Conservation (phyloP, 2,329 filamentous ascomycete species). For the Penicillium aurantiogriseum region DNA sequence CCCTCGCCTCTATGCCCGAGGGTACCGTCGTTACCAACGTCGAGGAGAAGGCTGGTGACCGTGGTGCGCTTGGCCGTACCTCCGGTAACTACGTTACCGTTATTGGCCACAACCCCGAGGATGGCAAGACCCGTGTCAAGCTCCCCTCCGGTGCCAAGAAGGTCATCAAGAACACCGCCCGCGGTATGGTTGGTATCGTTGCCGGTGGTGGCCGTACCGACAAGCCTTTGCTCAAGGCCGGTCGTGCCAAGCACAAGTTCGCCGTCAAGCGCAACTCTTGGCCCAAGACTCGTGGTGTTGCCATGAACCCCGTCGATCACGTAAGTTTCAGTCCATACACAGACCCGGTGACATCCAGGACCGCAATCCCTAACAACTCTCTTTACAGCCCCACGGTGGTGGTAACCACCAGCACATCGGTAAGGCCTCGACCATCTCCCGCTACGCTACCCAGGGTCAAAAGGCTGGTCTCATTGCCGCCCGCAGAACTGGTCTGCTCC, state of each 20-base stretch:
- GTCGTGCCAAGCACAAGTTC: conserved; percentile 99
- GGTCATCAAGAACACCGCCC: conserved; percentile 84
- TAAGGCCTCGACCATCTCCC: conserved; percentile 99
- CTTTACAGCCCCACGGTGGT: conserved; percentile 75
- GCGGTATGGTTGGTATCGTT: conserved; percentile 99
- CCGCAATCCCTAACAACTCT: conserved; percentile 22
- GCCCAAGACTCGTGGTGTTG: conserved; percentile 99
- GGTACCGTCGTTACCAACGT: conserved; percentile 99
- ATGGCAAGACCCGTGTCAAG: conserved; percentile 99
- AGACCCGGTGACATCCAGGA: background rate
- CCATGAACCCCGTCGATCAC: conserved; percentile 99
- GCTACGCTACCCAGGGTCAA: conserved; percentile 97
- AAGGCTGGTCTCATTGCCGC: conserved; percentile 99
- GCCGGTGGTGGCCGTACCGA: conserved; percentile 99
- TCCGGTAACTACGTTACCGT: conserved; percentile 99
- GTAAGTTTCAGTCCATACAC: conserved; percentile 42
- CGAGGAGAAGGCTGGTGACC: conserved; percentile 97
- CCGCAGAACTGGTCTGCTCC: conserved; percentile 98
- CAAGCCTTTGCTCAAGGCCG: conserved; percentile 99
- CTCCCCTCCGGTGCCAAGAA: conserved; percentile 99
- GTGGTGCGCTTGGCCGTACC: conserved; percentile 91
- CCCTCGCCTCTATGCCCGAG: conserved; percentile 90
- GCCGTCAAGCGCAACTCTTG: conserved; percentile 99
- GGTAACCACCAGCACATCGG: conserved; percentile 99
- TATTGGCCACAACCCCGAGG: conserved; percentile 95